Percentiles rank a stretch among this genome's conserved stretches.
Evolutionary conservation across 768 basidiomycete genomes (phyloP).

Genomic region (Trametes maxima): DNA sequence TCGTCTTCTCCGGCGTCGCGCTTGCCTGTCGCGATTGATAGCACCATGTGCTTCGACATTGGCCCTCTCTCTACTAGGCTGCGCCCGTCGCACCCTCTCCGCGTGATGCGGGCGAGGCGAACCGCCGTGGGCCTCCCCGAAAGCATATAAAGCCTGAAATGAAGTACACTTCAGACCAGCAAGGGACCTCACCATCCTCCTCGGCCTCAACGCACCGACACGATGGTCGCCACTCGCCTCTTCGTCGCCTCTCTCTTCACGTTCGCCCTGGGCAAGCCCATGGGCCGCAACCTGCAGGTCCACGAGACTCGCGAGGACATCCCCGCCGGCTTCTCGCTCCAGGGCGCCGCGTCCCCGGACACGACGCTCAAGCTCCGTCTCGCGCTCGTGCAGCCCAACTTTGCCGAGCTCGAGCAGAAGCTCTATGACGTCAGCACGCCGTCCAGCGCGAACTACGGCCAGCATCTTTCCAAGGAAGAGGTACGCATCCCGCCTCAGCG

Average conservation of each 20-base stretch:
- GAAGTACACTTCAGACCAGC: not conserved
- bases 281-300: constrained; percentile 21
- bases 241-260: constrained; percentile 17
- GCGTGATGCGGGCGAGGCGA: not conserved
- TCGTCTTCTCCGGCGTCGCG: not conserved
- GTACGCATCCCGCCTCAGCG: constrained; percentile 23
- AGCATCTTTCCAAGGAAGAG: constrained; percentile 57
- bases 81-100: not conserved
- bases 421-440: constrained; percentile 40
- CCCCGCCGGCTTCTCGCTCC: constrained; percentile 30
- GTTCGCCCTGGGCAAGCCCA: constrained; percentile 24
- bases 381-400: constrained; percentile 37
- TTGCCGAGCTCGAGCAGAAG: constrained; percentile 37
- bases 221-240: constrained; percentile 11
- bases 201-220: not conserved
- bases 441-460: constrained; percentile 44
- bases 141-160: not conserved
- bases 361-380: constrained; percentile 38
- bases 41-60: constrained; percentile 9
- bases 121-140: not conserved
- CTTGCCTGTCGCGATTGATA: not conserved
- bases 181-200: not conserved
- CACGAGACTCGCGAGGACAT: constrained; percentile 31
- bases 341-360: constrained; percentile 30
- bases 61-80: not conserved